Evolutionary conservation across 371 early-diverging fungal species (phyloP).

Genomic region (Zopfochytrium polystomum): DNA sequence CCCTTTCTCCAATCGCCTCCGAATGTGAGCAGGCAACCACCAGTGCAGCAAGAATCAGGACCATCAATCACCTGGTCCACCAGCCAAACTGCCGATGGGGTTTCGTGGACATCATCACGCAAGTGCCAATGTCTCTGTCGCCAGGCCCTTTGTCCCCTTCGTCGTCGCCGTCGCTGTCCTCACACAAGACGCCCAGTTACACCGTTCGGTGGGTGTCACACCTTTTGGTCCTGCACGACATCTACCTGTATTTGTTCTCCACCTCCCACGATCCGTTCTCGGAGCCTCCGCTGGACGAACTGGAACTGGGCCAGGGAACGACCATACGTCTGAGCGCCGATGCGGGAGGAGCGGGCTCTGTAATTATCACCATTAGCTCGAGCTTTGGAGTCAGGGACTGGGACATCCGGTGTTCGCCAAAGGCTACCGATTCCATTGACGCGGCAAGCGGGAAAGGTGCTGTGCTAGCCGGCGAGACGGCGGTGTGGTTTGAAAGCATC

Average conservation of each 20-base stretch:
- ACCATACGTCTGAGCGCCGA: neutral
- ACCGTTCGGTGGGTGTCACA: neutral
- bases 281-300: neutral
- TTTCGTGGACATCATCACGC: neutral
- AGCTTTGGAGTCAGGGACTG: neutral
- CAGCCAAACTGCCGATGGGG: neutral
- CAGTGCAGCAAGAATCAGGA: too few relatives aligned
- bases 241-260: neutral
- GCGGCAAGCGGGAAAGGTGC: neutral
- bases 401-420: neutral
- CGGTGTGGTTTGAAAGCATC: neutral
- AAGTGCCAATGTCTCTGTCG: neutral
- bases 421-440: neutral
- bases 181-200: neutral
- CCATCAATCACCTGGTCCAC: neutral
- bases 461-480: neutral
- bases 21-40: too few relatives aligned
- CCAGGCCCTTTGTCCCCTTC: neutral
- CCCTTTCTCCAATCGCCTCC: too few relatives aligned
- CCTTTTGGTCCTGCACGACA: neutral
- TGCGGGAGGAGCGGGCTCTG: neutral
- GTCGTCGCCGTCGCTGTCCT: neutral
- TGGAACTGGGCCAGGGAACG: neutral
- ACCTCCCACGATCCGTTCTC: neutral
- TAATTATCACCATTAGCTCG: neutral